Base-by-base conservation (phyloP, 192 early-diverging fungal genomes). In the Helicostylum pulchrum region DNA sequence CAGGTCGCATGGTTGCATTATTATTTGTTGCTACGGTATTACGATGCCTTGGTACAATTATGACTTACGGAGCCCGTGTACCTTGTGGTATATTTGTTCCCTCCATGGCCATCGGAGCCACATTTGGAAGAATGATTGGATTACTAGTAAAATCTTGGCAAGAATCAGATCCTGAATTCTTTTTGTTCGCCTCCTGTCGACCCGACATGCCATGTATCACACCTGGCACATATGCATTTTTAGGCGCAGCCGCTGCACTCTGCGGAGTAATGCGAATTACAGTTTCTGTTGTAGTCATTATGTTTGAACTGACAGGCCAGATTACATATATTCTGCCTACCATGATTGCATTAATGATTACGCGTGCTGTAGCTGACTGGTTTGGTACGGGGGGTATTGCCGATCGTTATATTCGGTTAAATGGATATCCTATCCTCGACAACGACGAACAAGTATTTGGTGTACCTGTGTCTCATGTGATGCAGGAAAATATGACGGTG, bases 221-320 rank as follows among this genome's bases (percentile, higher is more conserved):
- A 0, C 89, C 91, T 7, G 93, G 91, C 32, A 87, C 89, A 17
- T 88, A 90, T 71, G 95, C 92, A 3, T 81, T 92, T 62, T 81
- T 94, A 1, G 92, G 90, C 6, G 95, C 95, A 56, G 95, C 94
- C 4, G 76, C 88, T 21, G 88, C 79, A 50, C 83, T 95, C 57
- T 76, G 88, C 44, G 84, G 93, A 19, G 87, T 93, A 5, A 96
- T 93, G n/a, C 85, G 94, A 6, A 94, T 95, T 83, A 95, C 91
- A 2, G 92, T 94, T 1, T 90, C 92, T 2, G 71, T 93, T 0
- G 90, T 96, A 4, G 95, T 99, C n/a, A 92, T 99, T 36, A 97
- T 99, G 96, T 99, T 99, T 77, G 97, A 99, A 75, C 81, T 99
- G 47, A 99, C 96, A 14, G 97, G 95, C 3, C 92, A 94, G 2